Base-by-base conservation (phyloP, 2,329 filamentous ascomycete species). In the Hawksworthiomyces lignivorus region DNA sequence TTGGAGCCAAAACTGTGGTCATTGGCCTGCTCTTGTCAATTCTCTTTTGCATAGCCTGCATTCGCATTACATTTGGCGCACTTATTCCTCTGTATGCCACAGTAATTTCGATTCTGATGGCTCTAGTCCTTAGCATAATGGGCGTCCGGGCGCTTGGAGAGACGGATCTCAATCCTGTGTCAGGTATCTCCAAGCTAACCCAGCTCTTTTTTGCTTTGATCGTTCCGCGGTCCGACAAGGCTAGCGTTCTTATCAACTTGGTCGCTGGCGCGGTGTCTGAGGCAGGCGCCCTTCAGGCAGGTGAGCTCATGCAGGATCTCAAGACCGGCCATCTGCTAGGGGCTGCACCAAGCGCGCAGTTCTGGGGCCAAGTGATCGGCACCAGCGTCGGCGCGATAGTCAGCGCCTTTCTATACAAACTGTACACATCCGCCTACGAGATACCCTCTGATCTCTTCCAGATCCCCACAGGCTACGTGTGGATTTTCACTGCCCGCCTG, bases 81-180 rank as follows among this genome's bases (percentile, higher is more conserved):
- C 73, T 95, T 4, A 87, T 97, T 2, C 86, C 89, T 0, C 71
- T 88, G 2, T 77, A 82, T 47, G 80, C 85, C 4, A 89, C 80
- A 11, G 64, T 89, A 40, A 73, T 82, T 11, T 84, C 94, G 3
- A 90, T 95, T 7, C 59, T 94, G 21, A 82, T 97, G 60, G 87
- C 92, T 0, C 76, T 98, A 19, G 52, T 89, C 1, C 72, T 80
- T 15, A 86, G 84, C 43, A 82, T 92, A 41, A 84, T 84, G 78
- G 80, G 80, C 4, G 80, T 84, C 10, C 65, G 80, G 24, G 80
- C 80, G 1, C 62, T 84, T 0, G 80, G 80, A 18, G 78, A 97
- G 67, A 97, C 92, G 5, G 92, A 98, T 55, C 72, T 98, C 9
- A 97, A 97, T 57, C 92, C 92, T 0, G 92, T 97, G 3, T 94